Percentiles rank a stretch among this genome's conserved stretches.
phyloP scores from a whole-genome alignment of 2,329 filamentous ascomycete genomes.

The Trichoderma oligosporum region DNA sequence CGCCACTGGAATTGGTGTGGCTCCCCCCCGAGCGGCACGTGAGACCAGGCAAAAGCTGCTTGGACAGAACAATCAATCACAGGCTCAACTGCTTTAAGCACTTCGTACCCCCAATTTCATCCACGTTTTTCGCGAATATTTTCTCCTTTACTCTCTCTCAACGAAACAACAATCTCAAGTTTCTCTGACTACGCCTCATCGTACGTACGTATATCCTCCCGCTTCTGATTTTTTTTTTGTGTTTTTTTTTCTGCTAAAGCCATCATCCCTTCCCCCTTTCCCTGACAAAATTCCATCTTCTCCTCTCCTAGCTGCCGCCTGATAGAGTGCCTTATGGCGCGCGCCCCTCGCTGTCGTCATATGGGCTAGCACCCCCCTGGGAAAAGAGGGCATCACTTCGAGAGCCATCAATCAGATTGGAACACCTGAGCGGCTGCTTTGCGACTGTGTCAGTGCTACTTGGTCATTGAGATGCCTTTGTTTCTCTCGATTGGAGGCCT shows the following conservation, averaged over 20 bases:
- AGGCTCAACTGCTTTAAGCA: conserved; percentile 28
- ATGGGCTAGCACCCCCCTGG: conserved; percentile 32
- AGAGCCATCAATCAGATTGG: conserved; percentile 11
- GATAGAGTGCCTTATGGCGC: conserved; percentile 18
- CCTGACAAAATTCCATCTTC: neutral
- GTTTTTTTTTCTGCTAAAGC: neutral
- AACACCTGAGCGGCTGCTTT: neutral
- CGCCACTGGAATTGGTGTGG: conserved; percentile 9
- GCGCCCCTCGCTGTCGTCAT: conserved; percentile 39
- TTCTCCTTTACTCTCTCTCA: conserved; percentile 21
- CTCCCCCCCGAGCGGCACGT: conserved; percentile 12
- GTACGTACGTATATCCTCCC: conserved; percentile 21
- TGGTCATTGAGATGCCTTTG: neutral
- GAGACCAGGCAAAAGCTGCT: conserved; percentile 5
- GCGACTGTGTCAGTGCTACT: conserved; percentile 1
- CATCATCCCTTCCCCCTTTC: neutral
- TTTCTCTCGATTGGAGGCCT: conserved; percentile 9
- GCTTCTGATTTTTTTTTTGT: neutral
- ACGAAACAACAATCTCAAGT: conserved; percentile 24
- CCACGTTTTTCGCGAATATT: conserved; percentile 28
- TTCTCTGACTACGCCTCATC: conserved; percentile 21
- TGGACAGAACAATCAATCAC: conserved; percentile 1
- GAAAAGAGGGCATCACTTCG: neutral
- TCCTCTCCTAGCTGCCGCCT: conserved; percentile 5
- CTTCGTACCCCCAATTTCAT: conserved; percentile 31